Percentiles rank a stretch among this genome's conserved stretches.
Conservation (phyloP, 306 rosid genomes). For the Lathyrus aphaca region DNA sequence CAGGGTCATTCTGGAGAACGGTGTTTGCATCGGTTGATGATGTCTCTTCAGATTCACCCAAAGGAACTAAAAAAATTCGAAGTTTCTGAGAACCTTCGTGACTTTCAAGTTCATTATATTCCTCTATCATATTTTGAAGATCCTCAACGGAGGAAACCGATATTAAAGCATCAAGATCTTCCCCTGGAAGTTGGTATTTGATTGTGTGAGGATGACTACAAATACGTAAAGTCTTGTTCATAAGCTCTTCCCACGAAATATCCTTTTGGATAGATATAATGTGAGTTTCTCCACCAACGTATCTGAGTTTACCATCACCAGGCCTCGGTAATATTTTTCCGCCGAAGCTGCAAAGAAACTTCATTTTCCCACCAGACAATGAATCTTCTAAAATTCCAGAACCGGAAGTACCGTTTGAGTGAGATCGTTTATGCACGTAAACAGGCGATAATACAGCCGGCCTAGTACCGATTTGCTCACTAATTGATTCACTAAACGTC, state of each 20-base stretch:
- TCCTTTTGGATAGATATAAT: constrained; percentile 58
- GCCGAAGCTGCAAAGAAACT: constrained; percentile 76
- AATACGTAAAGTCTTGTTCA: constrained; percentile 61
- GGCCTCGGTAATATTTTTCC: constrained; percentile 81
- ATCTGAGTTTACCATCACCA: constrained; percentile 71
- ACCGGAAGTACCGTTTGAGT: constrained; percentile 47
- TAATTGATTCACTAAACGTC: constrained; percentile 47
- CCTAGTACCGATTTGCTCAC: constrained; percentile 41
- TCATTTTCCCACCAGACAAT: constrained; percentile 55
- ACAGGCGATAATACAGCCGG: constrained; percentile 34
- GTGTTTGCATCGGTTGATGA: constrained; percentile 49
- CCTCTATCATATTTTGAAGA: constrained; percentile 87
- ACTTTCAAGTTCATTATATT: constrained; percentile 67
- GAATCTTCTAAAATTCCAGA: constrained; percentile 50
- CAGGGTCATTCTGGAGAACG: constrained; percentile 56
- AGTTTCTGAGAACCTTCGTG: constrained; percentile 70
- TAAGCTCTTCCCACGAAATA: constrained; percentile 64
- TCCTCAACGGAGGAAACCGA: constrained; percentile 81
- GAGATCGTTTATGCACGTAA: constrained; percentile 50
- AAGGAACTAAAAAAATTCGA: constrained; percentile 63
- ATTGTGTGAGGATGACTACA: constrained; percentile 69
- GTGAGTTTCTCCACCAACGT: constrained; percentile 78
- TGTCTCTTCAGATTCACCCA: constrained; percentile 64
- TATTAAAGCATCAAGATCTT: constrained; percentile 84
- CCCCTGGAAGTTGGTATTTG: constrained; percentile 84